These are phyloP conservation scores for Parietaria judaica DNA, from an alignment of 306 rosid species.

Conservation along the genomic window DNA sequence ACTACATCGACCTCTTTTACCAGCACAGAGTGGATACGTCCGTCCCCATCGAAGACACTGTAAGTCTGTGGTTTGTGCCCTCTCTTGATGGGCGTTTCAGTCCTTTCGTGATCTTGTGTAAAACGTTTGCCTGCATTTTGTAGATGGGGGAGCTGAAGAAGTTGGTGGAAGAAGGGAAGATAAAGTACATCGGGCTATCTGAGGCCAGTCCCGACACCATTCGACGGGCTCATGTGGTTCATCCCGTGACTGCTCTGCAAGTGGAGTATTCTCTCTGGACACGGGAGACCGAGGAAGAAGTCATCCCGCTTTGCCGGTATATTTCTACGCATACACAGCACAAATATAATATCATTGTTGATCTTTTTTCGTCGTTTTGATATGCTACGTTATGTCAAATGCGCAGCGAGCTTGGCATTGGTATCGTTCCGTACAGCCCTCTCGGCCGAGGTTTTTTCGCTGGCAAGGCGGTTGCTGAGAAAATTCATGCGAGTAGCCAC, in stretches of 20 bases:
- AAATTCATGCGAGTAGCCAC: slow-evolving; percentile 18
- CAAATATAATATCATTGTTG: background rate
- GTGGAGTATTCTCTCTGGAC: slow-evolving; percentile 79
- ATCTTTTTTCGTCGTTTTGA: background rate
- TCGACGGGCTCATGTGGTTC: slow-evolving; percentile 71
- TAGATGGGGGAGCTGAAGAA: slow-evolving; percentile 59
- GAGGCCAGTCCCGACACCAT: slow-evolving; percentile 63
- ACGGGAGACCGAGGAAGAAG: slow-evolving; percentile 63
- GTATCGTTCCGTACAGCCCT: slow-evolving; percentile 34
- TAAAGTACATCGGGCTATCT: slow-evolving; percentile 58
- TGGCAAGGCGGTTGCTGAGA: slow-evolving; percentile 24
- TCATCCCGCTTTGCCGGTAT: slow-evolving; percentile 61
- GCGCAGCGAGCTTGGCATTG: slow-evolving; percentile 32
- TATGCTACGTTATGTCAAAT: background rate
- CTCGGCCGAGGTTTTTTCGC: slow-evolving; percentile 34
- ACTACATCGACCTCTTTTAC: slow-evolving; percentile 73
- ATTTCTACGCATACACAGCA: background rate
- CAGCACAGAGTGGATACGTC: slow-evolving; percentile 63
- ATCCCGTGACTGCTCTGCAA: slow-evolving; percentile 69
- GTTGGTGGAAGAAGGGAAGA: slow-evolving; percentile 56
- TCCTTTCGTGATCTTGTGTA: background rate
- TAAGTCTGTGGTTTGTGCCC: slow-evolving; percentile 19
- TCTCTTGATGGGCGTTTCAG: background rate
- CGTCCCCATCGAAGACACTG: slow-evolving; percentile 71
- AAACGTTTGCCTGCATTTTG: background rate